Conservation (phyloP, 129 eudicot species). For the Artemisia tridentata region DNA sequence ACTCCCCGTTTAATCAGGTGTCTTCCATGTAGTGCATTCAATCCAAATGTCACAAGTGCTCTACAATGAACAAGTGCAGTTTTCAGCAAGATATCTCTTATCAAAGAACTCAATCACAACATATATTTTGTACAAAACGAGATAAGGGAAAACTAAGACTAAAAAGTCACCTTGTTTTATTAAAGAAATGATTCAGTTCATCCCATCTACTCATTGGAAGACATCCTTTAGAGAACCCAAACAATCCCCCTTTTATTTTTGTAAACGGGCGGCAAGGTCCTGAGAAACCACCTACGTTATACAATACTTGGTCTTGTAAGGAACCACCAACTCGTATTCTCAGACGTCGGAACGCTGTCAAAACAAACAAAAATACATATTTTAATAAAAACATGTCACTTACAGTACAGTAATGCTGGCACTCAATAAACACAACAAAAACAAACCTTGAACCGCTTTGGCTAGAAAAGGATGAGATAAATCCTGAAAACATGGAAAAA, state of each 20-base stretch:
- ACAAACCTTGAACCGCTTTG: conserved; percentile 79
- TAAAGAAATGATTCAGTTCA: conserved; percentile 70
- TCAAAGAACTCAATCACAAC: not conserved
- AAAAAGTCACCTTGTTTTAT: conserved; percentile 60
- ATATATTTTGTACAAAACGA: not conserved
- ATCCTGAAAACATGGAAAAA: conserved; percentile 51
- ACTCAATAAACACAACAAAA: conserved; percentile 15
- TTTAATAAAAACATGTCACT: conserved; percentile 4
- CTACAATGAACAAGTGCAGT: conserved; percentile 38
- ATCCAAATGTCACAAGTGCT: conserved; percentile 73
- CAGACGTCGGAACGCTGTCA: conserved; percentile 62
- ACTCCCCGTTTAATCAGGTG: conserved; percentile 37
- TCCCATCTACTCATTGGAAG: conserved; percentile 83
- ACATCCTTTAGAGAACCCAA: conserved; percentile 90
- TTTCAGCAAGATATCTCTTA: conserved; percentile 11
- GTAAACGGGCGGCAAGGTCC: conserved; percentile 59
- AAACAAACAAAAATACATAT: conserved; percentile 14
- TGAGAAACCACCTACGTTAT: conserved; percentile 50
- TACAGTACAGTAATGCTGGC: conserved; percentile 21
- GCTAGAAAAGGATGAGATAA: conserved; percentile 68
- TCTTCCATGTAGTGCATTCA: conserved; percentile 90
- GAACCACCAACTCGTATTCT: conserved; percentile 94
- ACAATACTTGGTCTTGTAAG: conserved; percentile 80
- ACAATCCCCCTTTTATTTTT: conserved; percentile 51
- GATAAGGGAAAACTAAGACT: not conserved